phyloP scores from a whole-genome alignment of 768 basidiomycete species.

The Hemileccinum impolitum region DNA sequence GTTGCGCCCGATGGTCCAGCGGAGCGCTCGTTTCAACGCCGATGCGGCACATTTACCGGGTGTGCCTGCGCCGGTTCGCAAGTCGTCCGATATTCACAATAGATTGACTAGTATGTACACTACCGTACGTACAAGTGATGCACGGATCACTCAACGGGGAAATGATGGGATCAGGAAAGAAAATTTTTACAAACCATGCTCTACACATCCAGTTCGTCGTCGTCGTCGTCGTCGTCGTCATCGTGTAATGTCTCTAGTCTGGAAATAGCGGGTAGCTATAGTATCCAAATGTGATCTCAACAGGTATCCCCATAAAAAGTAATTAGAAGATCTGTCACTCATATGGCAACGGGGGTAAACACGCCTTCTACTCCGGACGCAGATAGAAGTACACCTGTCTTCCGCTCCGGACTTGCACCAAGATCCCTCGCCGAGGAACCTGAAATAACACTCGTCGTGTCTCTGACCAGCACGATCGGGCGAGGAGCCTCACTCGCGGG shows the following conservation, averaged over 20 bases:
- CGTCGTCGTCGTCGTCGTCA: not conserved
- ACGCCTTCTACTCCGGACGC: conserved; percentile 12
- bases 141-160: no score
- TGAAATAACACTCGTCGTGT: conserved; percentile 27
- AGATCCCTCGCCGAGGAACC: conserved; percentile 25
- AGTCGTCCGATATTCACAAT: no score
- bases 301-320: conserved; percentile 6
- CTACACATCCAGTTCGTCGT: no score
- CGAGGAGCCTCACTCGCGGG: conserved; percentile 29
- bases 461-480: conserved; percentile 28
- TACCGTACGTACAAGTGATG: no score
- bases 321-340: conserved; percentile 21
- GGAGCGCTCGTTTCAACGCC: no score
- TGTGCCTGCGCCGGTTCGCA: no score
- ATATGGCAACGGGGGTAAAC: conserved; percentile 30
- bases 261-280: conserved; percentile 6
- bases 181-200: no score
- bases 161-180: no score
- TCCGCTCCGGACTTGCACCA: conserved; percentile 28
- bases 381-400: conserved; percentile 15
- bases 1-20: no score
- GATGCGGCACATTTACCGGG: no score
- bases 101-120: no score
- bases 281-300: conserved; percentile 14
- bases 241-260: conserved; percentile 5